Base-by-base conservation (phyloP, 164 flowering plant genomes). In the Macadamia integrifolia region DNA sequence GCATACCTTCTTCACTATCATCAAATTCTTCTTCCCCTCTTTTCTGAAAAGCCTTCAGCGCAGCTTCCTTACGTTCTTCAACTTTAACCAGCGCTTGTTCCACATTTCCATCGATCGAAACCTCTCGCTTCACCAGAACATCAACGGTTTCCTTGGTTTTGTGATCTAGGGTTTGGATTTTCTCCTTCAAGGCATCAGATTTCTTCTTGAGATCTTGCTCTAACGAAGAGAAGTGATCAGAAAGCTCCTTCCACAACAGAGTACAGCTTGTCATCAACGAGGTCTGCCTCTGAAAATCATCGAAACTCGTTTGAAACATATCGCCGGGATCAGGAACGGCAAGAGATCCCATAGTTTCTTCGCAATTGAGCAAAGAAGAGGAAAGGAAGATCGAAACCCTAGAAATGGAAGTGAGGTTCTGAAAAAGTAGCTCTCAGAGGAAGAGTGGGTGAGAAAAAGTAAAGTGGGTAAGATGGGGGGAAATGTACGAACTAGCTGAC, bases 181-280 rank as follows among this genome's bases (percentile, higher is more conserved):
- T 91, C 63, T 66, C 74, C 74, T 74, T 80, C 44, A 93, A 75
- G 2, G 90, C 87, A 62, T 87, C 88, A 8, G 97, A 86, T 66
- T 89, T 88, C 74, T 62, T 76, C 66, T 72, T 70, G 64, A 93
- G 81, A 75, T 88, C 78, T 69, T 86, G 90, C 72, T 93, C 98
- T 23, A 93, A 76, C 0, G 87, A 75, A 28, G 90, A 76, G 87
- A 91, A 91, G 80, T 93, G 98, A 68, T 90, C 95, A 17, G 97
- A 91, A 60, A 94, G 90, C 72, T 94, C 98, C 66, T 87, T 90
- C 98, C 98, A 94, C 7, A 91, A 86, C 14, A 87, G 86, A 28
- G 98, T 91, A 74, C 97, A 94, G 82, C 84, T 87, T 1, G 87
- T 87, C 94, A 94, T 91, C 10, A 94, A 81, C 0, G 92, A 83